phyloP scores from a whole-genome alignment of 2,329 filamentous ascomycete genomes.

The Microcyclosporella mali region DNA sequence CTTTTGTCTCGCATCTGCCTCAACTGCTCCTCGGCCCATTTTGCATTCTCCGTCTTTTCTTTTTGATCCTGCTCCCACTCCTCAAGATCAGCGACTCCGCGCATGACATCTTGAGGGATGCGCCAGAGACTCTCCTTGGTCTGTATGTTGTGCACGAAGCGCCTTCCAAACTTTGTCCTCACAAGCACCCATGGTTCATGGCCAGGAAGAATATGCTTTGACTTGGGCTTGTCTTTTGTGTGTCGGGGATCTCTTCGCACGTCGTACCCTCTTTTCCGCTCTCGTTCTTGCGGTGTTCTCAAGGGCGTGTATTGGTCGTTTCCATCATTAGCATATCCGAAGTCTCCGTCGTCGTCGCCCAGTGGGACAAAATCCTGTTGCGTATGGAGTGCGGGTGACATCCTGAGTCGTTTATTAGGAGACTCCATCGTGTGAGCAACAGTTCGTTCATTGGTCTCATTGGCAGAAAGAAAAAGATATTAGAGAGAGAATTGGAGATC shows the following conservation, averaged over 20 bases:
- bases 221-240: conserved; percentile 68
- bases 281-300: conserved; percentile 6
- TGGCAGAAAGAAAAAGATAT: too few relatives aligned
- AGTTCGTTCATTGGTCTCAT: not conserved
- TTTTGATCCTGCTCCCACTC: conserved; percentile 64
- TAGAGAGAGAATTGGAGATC: too few relatives aligned
- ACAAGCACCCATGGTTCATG: conserved; percentile 85
- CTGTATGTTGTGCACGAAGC: conserved; percentile 82
- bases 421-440: conserved; percentile 14
- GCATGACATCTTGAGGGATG: conserved; percentile 80
- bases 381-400: conserved; percentile 13
- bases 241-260: conserved; percentile 22
- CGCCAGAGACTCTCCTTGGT: conserved; percentile 94
- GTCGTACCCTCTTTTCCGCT: conserved; percentile 10
- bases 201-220: conserved; percentile 70
- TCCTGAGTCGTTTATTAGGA: conserved; percentile 23
- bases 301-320: conserved; percentile 7
- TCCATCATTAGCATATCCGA: conserved; percentile 8
- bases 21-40: conserved; percentile 29
- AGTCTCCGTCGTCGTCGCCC: conserved; percentile 15
- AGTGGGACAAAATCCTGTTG: conserved; percentile 26
- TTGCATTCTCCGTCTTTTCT: conserved; percentile 36
- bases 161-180: conserved; percentile 80
- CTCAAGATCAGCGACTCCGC: conserved; percentile 63
- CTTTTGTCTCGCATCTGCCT: conserved; percentile 22